phyloP scores from a whole-genome alignment of 164 flowering plant species.

The Nymphaea colorata region DNA sequence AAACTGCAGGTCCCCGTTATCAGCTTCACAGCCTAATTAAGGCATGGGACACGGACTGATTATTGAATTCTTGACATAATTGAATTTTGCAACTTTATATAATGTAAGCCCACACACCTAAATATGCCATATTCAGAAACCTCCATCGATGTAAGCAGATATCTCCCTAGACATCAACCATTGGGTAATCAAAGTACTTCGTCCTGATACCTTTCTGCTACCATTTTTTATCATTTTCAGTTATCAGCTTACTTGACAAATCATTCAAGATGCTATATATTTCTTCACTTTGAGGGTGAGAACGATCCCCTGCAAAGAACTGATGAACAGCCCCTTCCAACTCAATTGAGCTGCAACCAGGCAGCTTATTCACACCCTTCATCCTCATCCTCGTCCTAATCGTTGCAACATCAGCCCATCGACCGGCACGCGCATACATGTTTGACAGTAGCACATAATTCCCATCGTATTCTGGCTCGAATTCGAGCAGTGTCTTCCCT shows the following conservation, averaged over 20 bases:
- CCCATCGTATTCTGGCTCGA: constrained; percentile 13
- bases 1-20: no score
- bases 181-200: no score
- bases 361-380: constrained; percentile 12
- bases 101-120: no score
- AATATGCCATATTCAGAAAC: no score
- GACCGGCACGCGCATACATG: constrained; percentile 10
- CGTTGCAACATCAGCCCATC: constrained; percentile 13
- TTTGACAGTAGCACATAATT: constrained; percentile 15
- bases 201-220: no score
- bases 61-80: no score
- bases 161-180: no score
- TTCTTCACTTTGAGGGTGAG: constrained; percentile 9
- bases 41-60: no score
- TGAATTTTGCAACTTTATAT: no score
- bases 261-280: constrained; percentile 7
- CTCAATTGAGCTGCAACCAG: constrained; percentile 18
- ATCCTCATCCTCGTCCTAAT: constrained; percentile 8
- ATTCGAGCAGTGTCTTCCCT: constrained; percentile 11
- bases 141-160: no score
- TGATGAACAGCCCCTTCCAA: constrained; percentile 13
- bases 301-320: constrained; percentile 12
- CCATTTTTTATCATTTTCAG: neutral
- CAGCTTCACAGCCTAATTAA: no score
- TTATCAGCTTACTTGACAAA: neutral